Evolutionary conservation across 2,329 filamentous ascomycete genomes (phyloP), one percentile per base, ranked within the genome.

Genomic region (Hypoxylon sp.): DNA sequence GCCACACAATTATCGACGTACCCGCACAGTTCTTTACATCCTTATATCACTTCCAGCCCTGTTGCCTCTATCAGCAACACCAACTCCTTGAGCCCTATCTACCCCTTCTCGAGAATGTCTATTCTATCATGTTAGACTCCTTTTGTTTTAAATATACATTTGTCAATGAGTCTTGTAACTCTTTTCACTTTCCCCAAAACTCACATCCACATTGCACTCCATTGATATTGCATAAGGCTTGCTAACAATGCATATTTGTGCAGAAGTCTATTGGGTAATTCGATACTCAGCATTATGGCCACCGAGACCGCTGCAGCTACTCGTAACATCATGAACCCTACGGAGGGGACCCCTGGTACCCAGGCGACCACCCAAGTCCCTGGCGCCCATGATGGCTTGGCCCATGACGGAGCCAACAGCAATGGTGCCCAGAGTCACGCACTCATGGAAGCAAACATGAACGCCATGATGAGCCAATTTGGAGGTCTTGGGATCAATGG

Each of bases 401-500:
- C 58, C n/a, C 68, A 75, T 38, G 70, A 74, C 11, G 64, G 73
- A 56, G 73, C 71, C 51, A 62, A 69, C 53, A 53, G 60, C 49
- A 71, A 72, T 50, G 67, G 69, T 36, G 25, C 60, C 7, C 71
- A 72, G 19, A 57, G 25, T 32, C 75, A 73, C 14, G 32, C 45
- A n/a, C 38, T 71, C 46, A 53, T 69, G 34, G 76, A 77, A 23
- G 43, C 60, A 28, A 71, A 72, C 23, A 76, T 79, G 70, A 73
- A 69, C 34, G 65, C 74, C 38, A 57, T 79, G 46, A 63, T 76
- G 28, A 72, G 72, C 52, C 75, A 76, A 60, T 72, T 82, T 52
- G 72, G 77, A 45, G 75, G 75, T 50, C 75, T 79, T 49, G 79
- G 74, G 55, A 76, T 82, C 64, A 74, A 78, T 64, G 73, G 74